These are phyloP conservation scores for Tuber aestivum DNA, from an alignment of 495 filamentous ascomycete genomes.

Conservation along the genomic window DNA sequence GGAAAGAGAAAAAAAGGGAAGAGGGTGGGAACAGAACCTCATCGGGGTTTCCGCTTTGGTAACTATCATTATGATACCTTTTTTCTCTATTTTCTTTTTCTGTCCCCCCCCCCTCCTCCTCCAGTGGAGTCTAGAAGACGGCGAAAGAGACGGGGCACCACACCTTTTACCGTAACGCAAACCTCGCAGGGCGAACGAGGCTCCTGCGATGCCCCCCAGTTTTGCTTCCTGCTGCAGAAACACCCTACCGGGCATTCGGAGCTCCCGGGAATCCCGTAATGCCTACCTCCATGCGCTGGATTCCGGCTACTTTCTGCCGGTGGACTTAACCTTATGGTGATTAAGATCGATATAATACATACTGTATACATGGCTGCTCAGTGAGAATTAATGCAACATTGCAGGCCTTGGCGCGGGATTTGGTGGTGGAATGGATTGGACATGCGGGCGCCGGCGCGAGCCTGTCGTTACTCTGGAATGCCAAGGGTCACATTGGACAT, in stretches of 20 bases:
- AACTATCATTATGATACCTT: neutral
- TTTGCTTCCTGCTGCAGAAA: neutral
- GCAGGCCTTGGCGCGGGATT: neutral
- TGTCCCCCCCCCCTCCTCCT: neutral
- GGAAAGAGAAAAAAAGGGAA: neutral
- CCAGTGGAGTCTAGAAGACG: neutral
- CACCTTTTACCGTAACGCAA: neutral
- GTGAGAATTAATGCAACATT: neutral
- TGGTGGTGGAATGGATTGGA: neutral
- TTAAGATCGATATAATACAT: neutral
- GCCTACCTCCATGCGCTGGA: neutral
- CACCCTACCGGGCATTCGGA: neutral
- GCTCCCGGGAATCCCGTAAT: neutral
- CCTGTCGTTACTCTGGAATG: neutral
- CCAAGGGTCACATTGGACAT: neutral
- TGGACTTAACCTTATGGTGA: neutral
- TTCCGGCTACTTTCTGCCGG: neutral
- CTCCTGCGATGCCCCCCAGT: neutral
- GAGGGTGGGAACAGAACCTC: neutral
- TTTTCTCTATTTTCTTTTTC: neutral
- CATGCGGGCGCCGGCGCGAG: neutral
- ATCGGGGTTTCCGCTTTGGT: neutral
- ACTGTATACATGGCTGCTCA: neutral
- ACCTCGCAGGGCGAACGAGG: neutral
- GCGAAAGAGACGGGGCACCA: neutral